Conservation (phyloP, 129 eudicot species). For the Glebionis coronaria region DNA sequence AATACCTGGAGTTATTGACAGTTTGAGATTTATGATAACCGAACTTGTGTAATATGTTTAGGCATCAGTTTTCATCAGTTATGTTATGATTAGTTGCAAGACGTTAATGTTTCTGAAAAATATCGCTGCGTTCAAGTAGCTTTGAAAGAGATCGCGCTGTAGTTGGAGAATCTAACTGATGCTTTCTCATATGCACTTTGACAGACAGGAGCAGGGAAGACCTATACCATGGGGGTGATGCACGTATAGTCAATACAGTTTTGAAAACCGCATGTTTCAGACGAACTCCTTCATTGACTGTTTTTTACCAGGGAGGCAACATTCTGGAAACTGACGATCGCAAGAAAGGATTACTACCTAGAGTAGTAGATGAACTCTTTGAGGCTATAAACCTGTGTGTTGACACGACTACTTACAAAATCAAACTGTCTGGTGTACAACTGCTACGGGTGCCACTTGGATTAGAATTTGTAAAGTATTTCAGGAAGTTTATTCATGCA, state of each 20-base stretch:
- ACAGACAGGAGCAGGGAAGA: too few relatives aligned
- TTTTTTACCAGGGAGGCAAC: constrained; percentile 58
- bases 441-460: not conserved
- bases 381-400: too few relatives aligned
- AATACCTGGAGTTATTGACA: not conserved
- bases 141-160: constrained; percentile 10
- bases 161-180: constrained; percentile 16
- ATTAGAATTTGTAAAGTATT: constrained; percentile 14
- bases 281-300: constrained; percentile 13
- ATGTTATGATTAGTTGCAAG: constrained; percentile 14
- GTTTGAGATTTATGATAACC: constrained; percentile 7
- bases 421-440: constrained; percentile 73
- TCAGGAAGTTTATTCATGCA: not conserved
- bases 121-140: not conserved
- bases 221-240: too few relatives aligned
- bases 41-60: constrained; percentile 11
- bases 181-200: constrained; percentile 23
- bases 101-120: constrained; percentile 7
- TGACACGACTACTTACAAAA: constrained; percentile 40
- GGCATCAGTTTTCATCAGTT: not conserved
- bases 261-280: too few relatives aligned
- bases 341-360: too few relatives aligned
- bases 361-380: too few relatives aligned
- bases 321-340: too few relatives aligned
- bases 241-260: too few relatives aligned